Percentiles rank a stretch among this genome's conserved stretches.
phyloP scores from a whole-genome alignment of 2,329 filamentous ascomycete genomes.

The Phialophora verrucosa region DNA sequence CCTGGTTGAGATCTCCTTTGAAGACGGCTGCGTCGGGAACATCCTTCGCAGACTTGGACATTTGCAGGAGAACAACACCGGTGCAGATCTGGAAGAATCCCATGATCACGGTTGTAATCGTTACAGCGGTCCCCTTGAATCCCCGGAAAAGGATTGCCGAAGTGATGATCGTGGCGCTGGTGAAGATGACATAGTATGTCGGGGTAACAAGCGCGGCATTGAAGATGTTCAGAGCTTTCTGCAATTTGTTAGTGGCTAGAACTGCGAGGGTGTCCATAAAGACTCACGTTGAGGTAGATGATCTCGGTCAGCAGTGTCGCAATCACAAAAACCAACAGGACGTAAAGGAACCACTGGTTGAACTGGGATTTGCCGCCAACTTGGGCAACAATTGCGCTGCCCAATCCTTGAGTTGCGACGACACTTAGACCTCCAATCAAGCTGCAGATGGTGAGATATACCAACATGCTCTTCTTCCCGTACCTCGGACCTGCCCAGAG shows the following conservation, averaged over 20 bases:
- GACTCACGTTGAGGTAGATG: constrained; percentile 88
- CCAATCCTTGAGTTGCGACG: constrained; percentile 90
- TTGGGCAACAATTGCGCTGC: constrained; percentile 88
- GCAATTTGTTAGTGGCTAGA: constrained; percentile 37
- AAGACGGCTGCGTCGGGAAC: constrained; percentile 94
- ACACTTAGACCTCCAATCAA: constrained; percentile 93
- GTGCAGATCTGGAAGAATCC: constrained; percentile 94
- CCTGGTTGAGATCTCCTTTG: constrained; percentile 89
- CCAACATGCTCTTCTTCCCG: constrained; percentile 96
- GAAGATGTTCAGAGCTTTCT: constrained; percentile 98
- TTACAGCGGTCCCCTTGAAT: constrained; percentile 81
- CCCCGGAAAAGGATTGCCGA: constrained; percentile 91
- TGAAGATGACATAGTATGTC: constrained; percentile 99
- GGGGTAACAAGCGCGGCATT: constrained; percentile 96
- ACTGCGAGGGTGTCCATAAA: background rate
- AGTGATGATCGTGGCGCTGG: constrained; percentile 90
- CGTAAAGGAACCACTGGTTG: constrained; percentile 96
- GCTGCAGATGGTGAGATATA: constrained; percentile 96
- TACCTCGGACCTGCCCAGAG: constrained; percentile 84
- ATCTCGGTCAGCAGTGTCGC: constrained; percentile 91
- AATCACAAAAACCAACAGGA: constrained; percentile 88
- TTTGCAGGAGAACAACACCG: constrained; percentile 87
- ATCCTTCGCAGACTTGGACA: constrained; percentile 98
- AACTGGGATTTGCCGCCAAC: constrained; percentile 83
- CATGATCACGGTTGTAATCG: constrained; percentile 87